phyloP scores from a whole-genome alignment of 306 rosid genomes.

The Dryas alaskensis region DNA sequence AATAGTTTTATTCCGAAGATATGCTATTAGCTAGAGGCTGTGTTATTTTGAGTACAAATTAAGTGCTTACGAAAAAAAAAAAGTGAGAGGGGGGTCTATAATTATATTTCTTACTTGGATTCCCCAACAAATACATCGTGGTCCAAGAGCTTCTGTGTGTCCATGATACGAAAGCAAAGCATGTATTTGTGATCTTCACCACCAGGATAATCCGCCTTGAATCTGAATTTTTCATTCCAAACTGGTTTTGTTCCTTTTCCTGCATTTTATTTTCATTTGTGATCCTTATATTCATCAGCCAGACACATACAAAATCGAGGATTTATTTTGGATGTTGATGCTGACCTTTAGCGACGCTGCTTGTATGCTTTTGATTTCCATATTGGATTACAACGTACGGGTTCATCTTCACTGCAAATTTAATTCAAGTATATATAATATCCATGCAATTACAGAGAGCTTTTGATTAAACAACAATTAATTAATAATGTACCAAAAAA shows the following conservation, averaged over 20 bases:
- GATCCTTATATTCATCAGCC: neutral
- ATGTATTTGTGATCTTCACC: constrained; percentile 18
- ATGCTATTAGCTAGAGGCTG: no score
- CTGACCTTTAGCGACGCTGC: constrained; percentile 16
- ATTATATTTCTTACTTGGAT: neutral
- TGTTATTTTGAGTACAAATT: no score
- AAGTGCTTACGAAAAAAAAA: no score
- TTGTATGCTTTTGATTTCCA: constrained; percentile 16
- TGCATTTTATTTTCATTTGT: neutral
- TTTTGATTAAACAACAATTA: no score
- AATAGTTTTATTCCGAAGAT: no score
- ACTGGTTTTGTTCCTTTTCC: constrained; percentile 14
- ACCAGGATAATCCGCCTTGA: constrained; percentile 12
- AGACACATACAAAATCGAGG: neutral
- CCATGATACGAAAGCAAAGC: constrained; percentile 20
- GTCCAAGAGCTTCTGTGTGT: constrained; percentile 12
- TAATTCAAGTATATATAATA: no score
- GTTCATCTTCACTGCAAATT: constrained; percentile 23
- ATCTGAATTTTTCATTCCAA: constrained; percentile 14
- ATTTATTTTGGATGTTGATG: neutral
- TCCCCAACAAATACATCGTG: constrained; percentile 12
- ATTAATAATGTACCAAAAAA: constrained; percentile 1
- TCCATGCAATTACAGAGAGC: no score
- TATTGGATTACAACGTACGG: constrained; percentile 15
- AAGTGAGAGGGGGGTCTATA: no score